Conservation (phyloP, 306 rosid genomes). For the Medicago arabica region DNA sequence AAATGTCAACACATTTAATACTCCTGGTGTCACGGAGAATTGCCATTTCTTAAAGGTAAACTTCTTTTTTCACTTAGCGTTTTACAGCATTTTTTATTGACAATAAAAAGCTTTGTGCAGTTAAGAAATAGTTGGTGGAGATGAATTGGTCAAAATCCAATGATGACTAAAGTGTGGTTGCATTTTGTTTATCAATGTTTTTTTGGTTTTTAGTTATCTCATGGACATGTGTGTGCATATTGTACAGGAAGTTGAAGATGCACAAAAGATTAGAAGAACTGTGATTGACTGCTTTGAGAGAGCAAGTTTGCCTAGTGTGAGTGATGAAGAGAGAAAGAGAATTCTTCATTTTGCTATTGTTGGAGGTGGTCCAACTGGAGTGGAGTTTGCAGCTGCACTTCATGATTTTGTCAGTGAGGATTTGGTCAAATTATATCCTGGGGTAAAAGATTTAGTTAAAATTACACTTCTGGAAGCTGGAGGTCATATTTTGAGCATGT, state of each 20-base stretch:
- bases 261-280: constrained; percentile 90
- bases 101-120: not conserved
- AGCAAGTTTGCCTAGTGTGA: constrained; percentile 81
- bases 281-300: constrained; percentile 94
- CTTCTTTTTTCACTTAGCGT: not conserved
- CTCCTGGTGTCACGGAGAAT: constrained; percentile 93
- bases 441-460: constrained; percentile 70
- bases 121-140: not conserved
- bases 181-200: constrained; percentile 19
- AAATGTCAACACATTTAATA: constrained; percentile 92
- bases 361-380: constrained; percentile 99
- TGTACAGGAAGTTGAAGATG: constrained; percentile 97
- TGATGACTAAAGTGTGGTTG: constrained; percentile 20
- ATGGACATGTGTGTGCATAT: constrained; percentile 35
- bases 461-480: constrained; percentile 95
- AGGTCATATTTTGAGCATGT: constrained; percentile 90
- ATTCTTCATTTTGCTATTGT: constrained; percentile 96
- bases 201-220: constrained; percentile 31
- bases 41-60: constrained; percentile 96
- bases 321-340: constrained; percentile 86
- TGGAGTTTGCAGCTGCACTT: constrained; percentile 97
- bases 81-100: not conserved
- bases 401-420: constrained; percentile 92
- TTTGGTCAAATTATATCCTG: constrained; percentile 77
- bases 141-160: constrained; percentile 12